Evolutionary conservation across 2,329 filamentous ascomycete genomes (phyloP), one percentile per base, ranked within the genome.

Genomic region (Camptophora hylomeconis): DNA sequence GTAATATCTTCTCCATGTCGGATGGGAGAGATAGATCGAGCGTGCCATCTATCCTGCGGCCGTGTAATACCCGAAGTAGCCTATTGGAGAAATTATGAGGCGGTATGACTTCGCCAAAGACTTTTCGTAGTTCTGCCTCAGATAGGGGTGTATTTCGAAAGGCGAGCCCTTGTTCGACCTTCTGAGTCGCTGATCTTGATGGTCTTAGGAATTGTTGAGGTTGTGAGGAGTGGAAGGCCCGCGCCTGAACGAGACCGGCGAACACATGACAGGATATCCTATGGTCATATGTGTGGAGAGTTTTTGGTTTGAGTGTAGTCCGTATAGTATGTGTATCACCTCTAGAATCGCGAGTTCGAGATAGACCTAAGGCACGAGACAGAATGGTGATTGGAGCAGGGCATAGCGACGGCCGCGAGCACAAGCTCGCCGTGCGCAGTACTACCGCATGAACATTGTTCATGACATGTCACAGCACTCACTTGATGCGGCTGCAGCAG

Each of bases 31-130:
- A 50, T 9, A 58, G 42, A 31, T 64, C 60, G 8, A 62, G 47
- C 1, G 59, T 64, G 7, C 60, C 60, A 18, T 50, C 44, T 10
- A 57, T 31, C 13, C 60, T 55, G 15, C 58, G 52, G n/a, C 47
- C 50, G 28, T 64, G 59, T 2, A 64, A 43, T 10, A 58, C 47
- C 8, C 54, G 51, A 12, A 46, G 38, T 5, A 45, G 30, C 15
- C 35, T 30, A 21, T 45, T 45, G n/a, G 37, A 39, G 9, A 35
- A 23, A 2, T 22, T 11, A n/a, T 31, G 20, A 10, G 37, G 32
- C 17, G 37, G 40, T 7, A 25, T 21, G 14, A 26, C 16, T 4
- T 21, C 20, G 15, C 37, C 39, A 20, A 45, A 44, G 23, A 45
- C 33, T 10, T 12, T 11, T 5, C 18, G 8, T 8, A 44, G 24